Percentiles rank a stretch among this genome's conserved stretches.
phyloP scores from a whole-genome alignment of 768 basidiomycete species.

The Xerocomellus amylosporus region DNA sequence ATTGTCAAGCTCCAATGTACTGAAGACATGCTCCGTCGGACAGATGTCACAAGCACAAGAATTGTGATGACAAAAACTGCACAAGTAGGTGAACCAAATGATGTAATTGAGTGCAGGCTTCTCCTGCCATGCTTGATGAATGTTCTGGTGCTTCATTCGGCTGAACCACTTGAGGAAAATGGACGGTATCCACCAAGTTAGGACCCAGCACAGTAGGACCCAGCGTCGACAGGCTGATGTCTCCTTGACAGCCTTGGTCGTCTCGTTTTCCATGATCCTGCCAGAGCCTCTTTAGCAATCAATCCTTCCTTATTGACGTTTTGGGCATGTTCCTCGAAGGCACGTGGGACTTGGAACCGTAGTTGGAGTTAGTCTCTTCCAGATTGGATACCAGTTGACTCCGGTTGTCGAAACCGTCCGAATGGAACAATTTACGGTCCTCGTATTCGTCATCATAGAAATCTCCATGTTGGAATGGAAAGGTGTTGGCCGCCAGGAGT shows the following conservation, averaged over 20 bases:
- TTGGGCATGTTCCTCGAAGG: slow-evolving; percentile 93
- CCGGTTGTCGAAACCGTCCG: slow-evolving; percentile 76
- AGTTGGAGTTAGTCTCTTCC: slow-evolving; percentile 75
- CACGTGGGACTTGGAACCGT: slow-evolving; percentile 89
- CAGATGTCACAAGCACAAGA: slow-evolving; percentile 86
- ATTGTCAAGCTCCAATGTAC: slow-evolving; percentile 48
- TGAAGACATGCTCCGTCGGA: slow-evolving; percentile 91
- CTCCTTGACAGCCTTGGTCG: slow-evolving; percentile 82
- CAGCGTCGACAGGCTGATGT: slow-evolving; percentile 76
- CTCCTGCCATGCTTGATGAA: slow-evolving; percentile 95
- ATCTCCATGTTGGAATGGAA: slow-evolving; percentile 45
- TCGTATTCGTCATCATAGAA: slow-evolving; percentile 75
- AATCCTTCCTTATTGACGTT: slow-evolving; percentile 68
- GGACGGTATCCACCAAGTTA: slow-evolving; percentile 90
- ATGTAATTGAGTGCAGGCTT: slow-evolving; percentile 92
- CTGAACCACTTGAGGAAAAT: slow-evolving; percentile 67
- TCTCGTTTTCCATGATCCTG: slow-evolving; percentile 83
- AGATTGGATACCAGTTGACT: slow-evolving; percentile 73
- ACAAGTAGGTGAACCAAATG: slow-evolving; percentile 90
- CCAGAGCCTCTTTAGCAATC: slow-evolving; percentile 76
- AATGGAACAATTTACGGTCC: slow-evolving; percentile 66
- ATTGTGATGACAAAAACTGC: slow-evolving; percentile 91
- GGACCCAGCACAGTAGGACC: slow-evolving; percentile 86
- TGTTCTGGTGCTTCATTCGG: slow-evolving; percentile 90
- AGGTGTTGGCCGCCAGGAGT: too few relatives aligned